Evolutionary conservation across 2,329 filamentous ascomycete species (phyloP).

Genomic region (Emmonsia crescens): DNA sequence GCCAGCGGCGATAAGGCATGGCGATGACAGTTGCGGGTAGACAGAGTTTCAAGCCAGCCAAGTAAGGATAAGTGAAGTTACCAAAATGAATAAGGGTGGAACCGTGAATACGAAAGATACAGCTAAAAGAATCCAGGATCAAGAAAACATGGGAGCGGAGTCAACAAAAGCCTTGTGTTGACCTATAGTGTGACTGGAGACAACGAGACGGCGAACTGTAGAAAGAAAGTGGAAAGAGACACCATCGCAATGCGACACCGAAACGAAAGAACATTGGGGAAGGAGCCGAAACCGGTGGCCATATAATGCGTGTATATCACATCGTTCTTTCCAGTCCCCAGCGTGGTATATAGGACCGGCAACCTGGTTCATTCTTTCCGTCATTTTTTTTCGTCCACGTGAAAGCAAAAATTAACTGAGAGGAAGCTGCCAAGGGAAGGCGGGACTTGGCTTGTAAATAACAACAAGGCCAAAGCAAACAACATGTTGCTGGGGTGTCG

Average conservation of each 20-base stretch:
- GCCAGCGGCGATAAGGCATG: background rate
- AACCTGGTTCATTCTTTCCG: background rate
- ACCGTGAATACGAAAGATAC: background rate
- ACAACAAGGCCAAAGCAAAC: background rate
- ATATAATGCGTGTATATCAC: background rate
- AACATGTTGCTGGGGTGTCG: background rate
- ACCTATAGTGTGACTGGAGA: background rate
- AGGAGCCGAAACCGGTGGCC: background rate
- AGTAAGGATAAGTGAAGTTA: background rate
- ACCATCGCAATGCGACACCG: background rate
- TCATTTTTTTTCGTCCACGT: background rate
- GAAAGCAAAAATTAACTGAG: background rate
- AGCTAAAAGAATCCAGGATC: background rate
- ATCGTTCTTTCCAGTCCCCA: background rate
- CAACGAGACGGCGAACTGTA: background rate
- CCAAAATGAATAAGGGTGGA: background rate
- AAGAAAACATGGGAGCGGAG: slow-evolving; percentile 8
- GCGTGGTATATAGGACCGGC: background rate
- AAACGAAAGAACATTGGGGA: background rate
- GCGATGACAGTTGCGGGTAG: background rate
- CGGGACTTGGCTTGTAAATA: background rate
- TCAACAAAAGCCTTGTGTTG: background rate
- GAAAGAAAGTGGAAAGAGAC: background rate
- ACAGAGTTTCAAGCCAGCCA: background rate
- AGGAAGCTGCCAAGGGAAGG: background rate